Evolutionary conservation across 371 early-diverging fungal genomes (phyloP).

Genomic region (Sporodiniella umbellata): DNA sequence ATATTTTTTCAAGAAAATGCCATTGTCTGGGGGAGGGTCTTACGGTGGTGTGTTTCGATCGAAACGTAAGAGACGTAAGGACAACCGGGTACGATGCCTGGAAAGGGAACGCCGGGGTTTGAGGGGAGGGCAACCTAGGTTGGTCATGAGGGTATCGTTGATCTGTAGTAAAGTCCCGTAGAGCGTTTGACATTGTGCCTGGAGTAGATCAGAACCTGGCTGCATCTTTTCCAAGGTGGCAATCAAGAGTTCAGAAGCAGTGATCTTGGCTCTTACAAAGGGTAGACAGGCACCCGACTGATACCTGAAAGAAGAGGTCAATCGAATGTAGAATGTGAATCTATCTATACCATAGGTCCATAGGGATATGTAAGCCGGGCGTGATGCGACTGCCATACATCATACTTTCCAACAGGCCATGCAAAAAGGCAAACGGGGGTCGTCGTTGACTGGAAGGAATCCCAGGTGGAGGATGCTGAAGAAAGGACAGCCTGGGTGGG

Average conservation of each 20-base stretch:
- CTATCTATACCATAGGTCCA: constrained; percentile 27
- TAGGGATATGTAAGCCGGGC: constrained; percentile 23
- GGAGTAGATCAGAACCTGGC: background rate
- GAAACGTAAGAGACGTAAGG: too few relatives aligned
- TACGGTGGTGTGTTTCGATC: constrained; percentile 3
- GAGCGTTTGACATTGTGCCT: constrained; percentile 7
- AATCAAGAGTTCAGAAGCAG: constrained; percentile 21
- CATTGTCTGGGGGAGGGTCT: background rate
- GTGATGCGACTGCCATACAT: constrained; percentile 31
- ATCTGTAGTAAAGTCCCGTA: constrained; percentile 23
- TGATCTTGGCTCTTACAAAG: constrained; percentile 23
- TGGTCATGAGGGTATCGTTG: constrained; percentile 16
- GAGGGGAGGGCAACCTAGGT: constrained; percentile 3
- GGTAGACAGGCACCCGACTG: constrained; percentile 30
- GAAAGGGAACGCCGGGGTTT: too few relatives aligned
- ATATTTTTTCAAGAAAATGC: background rate
- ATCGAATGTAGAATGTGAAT: too few relatives aligned
- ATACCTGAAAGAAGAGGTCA: constrained; percentile 10
- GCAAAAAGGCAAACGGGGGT: constrained; percentile 3
- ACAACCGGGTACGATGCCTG: too few relatives aligned
- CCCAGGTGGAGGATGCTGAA: too few relatives aligned
- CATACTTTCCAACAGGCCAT: constrained; percentile 20
- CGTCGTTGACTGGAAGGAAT: background rate
- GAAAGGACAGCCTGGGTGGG: too few relatives aligned
- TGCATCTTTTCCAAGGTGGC: constrained; percentile 19